A percentile compares a stretch with the other conserved stretches of the same genome.
Evolutionary conservation across 768 basidiomycete species (phyloP).

Genomic region (Boletus rubroflammeus): DNA sequence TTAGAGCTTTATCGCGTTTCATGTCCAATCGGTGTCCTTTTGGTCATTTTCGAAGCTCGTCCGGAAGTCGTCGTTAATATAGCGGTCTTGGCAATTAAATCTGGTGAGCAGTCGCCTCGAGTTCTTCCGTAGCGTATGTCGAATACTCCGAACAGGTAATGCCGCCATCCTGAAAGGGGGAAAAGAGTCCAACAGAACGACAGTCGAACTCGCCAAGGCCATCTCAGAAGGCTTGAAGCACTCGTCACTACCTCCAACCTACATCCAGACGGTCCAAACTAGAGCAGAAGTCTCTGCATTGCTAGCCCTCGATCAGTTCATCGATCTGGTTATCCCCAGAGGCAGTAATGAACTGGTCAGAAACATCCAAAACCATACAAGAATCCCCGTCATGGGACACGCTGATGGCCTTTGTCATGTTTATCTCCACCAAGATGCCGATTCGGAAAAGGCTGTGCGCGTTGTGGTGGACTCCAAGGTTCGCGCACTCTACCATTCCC

Average conservation of each 20-base stretch:
- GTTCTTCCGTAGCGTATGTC: background rate
- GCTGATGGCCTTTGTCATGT: slow-evolving; percentile 94
- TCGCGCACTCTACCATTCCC: slow-evolving; percentile 5
- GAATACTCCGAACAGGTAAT: slow-evolving; percentile 58
- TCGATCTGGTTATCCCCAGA: slow-evolving; percentile 95
- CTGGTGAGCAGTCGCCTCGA: slow-evolving; percentile 51
- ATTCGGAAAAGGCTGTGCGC: slow-evolving; percentile 72
- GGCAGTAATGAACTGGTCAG: slow-evolving; percentile 89
- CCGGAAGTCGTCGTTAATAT: slow-evolving; percentile 99
- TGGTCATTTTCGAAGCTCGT: slow-evolving; percentile 96
- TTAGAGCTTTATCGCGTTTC: slow-evolving; percentile 91
- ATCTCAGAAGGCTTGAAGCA: slow-evolving; percentile 75
- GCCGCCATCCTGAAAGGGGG: slow-evolving; percentile 97
- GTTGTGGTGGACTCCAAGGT: slow-evolving; percentile 92
- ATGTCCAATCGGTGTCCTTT: slow-evolving; percentile 92
- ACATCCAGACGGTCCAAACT: slow-evolving; percentile 90
- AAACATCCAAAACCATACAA: slow-evolving; percentile 83
- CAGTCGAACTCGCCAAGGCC: slow-evolving; percentile 68
- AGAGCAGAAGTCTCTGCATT: slow-evolving; percentile 87
- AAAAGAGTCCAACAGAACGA: slow-evolving; percentile 86
- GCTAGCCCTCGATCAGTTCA: slow-evolving; percentile 83
- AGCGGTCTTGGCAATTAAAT: slow-evolving; percentile 92
- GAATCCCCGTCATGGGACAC: slow-evolving; percentile 98
- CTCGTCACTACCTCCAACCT: slow-evolving; percentile 70
- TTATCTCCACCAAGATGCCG: slow-evolving; percentile 82